Evolutionary conservation across 148 eudicot species (phyloP), one percentile per base, ranked within the genome.

Genomic region (Arctostaphylos glauca): DNA sequence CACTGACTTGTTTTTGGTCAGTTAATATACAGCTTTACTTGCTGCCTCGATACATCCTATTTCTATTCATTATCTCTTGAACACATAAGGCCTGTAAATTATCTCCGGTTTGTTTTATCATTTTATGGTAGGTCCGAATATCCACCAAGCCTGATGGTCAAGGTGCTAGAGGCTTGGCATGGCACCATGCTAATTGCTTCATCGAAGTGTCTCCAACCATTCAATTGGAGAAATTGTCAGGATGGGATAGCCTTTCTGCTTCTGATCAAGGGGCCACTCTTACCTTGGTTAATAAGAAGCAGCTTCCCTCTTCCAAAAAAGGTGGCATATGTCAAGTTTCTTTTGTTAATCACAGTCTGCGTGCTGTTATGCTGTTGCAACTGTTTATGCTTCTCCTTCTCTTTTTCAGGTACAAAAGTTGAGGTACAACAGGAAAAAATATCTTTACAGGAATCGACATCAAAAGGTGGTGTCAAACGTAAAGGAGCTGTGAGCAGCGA

Each of bases 131-230:
- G 98, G 92, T 93, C 64, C 97, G 99, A n/a, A 83, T 94, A 84
- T 97, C 99, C 59, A 83, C 90, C 83, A 96, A 96, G 85, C 89
- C 91, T 84, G 93, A 90, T 49, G 96, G 94, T 88, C 94, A 91
- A 91, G 92, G 92, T 81, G 82, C 95, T 52, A 91, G 60, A 88
- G 83, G 93, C 62, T 87, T 94, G 88, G 85, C 93, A 82, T 97
- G 99, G 99, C 86, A 94, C 87, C 99, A 97, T 87, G 97, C 97
- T 74, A 88, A 71, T 56, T 97, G 99, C 88, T 92, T 89, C 87
- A 78, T 91, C 76, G 92, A 87, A 81, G 75, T 81, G 54, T 89
- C 84, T 85, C 90, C 96, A 77, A 83, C 89, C 66, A 88, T 88
- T 31, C 84, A 86, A 76, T 86, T 89, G n/a, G 91, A 93, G 84